Conservation (phyloP, 257 asterid genomes). For the Knoxia roxburghii region DNA sequence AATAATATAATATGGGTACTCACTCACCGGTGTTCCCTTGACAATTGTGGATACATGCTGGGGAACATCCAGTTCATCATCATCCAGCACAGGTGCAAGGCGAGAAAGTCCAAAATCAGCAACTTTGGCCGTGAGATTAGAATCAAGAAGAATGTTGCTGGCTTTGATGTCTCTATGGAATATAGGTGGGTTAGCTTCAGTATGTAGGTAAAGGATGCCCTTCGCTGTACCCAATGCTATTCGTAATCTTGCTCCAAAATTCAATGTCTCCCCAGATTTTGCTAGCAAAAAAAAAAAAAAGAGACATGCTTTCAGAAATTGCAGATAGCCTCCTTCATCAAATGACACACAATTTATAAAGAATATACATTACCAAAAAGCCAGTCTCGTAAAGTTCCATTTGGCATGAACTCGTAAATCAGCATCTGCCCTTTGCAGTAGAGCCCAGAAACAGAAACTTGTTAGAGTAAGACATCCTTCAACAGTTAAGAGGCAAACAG, state of each 20-base stretch:
- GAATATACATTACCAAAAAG: slow-evolving; percentile 45
- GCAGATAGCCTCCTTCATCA: background rate
- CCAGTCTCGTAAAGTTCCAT: slow-evolving; percentile 76
- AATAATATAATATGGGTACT: background rate
- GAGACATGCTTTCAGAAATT: background rate
- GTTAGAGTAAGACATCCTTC: background rate
- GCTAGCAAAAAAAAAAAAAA: slow-evolving; percentile 29
- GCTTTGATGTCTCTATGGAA: slow-evolving; percentile 88
- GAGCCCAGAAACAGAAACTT: slow-evolving; percentile 10
- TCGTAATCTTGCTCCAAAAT: slow-evolving; percentile 58
- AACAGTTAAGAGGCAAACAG: background rate
- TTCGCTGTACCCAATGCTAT: slow-evolving; percentile 73
- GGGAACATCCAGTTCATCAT: slow-evolving; percentile 40
- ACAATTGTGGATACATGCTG: slow-evolving; percentile 70
- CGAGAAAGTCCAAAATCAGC: slow-evolving; percentile 91
- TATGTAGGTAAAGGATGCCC: slow-evolving; percentile 86
- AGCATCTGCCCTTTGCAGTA: slow-evolving; percentile 55
- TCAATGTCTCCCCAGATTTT: slow-evolving; percentile 38
- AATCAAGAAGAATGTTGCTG: slow-evolving; percentile 73
- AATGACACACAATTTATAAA: background rate
- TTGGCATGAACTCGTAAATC: slow-evolving; percentile 82
- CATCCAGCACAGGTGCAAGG: slow-evolving; percentile 69
- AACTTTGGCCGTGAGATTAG: slow-evolving; percentile 74
- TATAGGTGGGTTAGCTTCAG: slow-evolving; percentile 88
- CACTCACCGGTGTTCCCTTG: slow-evolving; percentile 90